These are phyloP conservation scores for Dipodascus geniculatus DNA, from an alignment of 805 yeast species.

Conservation along the genomic window DNA sequence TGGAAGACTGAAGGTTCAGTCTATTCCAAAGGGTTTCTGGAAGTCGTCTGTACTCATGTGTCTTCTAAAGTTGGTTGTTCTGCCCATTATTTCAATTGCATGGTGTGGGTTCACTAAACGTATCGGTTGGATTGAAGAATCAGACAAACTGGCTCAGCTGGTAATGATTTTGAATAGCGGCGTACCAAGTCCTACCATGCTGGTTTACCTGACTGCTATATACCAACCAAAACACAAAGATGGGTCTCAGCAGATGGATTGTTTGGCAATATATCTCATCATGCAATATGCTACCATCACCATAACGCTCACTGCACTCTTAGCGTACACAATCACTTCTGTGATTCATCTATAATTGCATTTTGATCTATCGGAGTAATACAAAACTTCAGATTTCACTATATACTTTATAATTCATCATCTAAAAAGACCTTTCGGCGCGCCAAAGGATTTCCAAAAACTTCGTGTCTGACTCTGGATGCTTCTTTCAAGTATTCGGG, in stretches of 20 bases:
- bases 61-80: slow-evolving; percentile 43
- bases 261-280: slow-evolving; percentile 65
- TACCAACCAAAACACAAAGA: slow-evolving; percentile 55
- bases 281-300: slow-evolving; percentile 60
- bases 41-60: slow-evolving; percentile 49
- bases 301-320: slow-evolving; percentile 60
- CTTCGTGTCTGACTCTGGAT: slow-evolving; percentile 42
- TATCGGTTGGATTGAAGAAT: slow-evolving; percentile 51
- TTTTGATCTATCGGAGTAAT: not conserved
- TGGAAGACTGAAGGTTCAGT: slow-evolving; percentile 51
- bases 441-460: slow-evolving; percentile 72
- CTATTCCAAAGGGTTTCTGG: slow-evolving; percentile 56
- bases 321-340: slow-evolving; percentile 46
- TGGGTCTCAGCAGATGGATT: slow-evolving; percentile 52
- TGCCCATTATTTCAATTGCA: slow-evolving; percentile 70
- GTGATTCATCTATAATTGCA: slow-evolving; percentile 11
- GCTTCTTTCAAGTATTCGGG: slow-evolving; percentile 6
- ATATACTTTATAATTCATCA: not conserved
- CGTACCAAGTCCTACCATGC: slow-evolving; percentile 80
- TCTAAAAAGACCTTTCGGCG: slow-evolving; percentile 33
- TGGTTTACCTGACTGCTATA: slow-evolving; percentile 83
- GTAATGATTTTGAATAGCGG: slow-evolving; percentile 65
- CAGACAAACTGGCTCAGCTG: slow-evolving; percentile 51
- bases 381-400: not conserved
- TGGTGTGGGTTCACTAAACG: slow-evolving; percentile 49